These are phyloP conservation scores for Cercophora samala DNA, from an alignment of 495 filamentous ascomycete species.

Conservation along the genomic window DNA sequence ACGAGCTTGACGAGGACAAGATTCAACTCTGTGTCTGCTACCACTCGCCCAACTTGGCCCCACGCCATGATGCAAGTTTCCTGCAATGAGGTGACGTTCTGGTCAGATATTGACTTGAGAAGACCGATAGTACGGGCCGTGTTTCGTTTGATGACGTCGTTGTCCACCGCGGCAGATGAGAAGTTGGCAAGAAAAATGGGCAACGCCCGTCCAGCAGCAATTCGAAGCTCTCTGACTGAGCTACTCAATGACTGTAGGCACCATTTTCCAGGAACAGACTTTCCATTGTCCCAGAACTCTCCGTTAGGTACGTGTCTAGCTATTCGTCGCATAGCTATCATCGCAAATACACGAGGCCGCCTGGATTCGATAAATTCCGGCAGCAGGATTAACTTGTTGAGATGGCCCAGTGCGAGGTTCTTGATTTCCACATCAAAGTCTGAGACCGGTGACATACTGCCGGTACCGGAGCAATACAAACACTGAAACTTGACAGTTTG, in stretches of 20 bases:
- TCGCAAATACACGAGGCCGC: constrained; percentile 64
- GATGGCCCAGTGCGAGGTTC: constrained; percentile 43
- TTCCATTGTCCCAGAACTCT: constrained; percentile 61
- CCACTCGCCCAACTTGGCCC: constrained; percentile 67
- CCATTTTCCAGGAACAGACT: constrained; percentile 67
- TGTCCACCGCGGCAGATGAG: constrained; percentile 40
- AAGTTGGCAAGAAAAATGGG: constrained; percentile 59
- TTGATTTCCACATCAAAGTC: constrained; percentile 15
- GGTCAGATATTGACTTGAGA: constrained; percentile 66
- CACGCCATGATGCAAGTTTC: constrained; percentile 85
- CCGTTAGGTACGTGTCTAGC: constrained; percentile 58
- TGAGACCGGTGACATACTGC: not conserved
- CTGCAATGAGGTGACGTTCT: constrained; percentile 58
- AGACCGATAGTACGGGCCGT: constrained; percentile 62
- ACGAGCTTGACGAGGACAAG: constrained; percentile 78
- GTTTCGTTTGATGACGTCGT: constrained; percentile 54
- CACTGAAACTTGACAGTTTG: constrained; percentile 19
- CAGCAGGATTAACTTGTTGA: constrained; percentile 55
- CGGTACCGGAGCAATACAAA: constrained; percentile 20
- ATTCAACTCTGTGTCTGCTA: constrained; percentile 71
- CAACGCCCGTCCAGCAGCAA: constrained; percentile 61
- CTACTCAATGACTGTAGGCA: constrained; percentile 76
- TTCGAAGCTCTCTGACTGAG: constrained; percentile 78
- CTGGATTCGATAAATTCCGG: constrained; percentile 57
- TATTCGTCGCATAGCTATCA: constrained; percentile 66